phyloP scores from a whole-genome alignment of 257 asterid genomes.

The Vinca minor region DNA sequence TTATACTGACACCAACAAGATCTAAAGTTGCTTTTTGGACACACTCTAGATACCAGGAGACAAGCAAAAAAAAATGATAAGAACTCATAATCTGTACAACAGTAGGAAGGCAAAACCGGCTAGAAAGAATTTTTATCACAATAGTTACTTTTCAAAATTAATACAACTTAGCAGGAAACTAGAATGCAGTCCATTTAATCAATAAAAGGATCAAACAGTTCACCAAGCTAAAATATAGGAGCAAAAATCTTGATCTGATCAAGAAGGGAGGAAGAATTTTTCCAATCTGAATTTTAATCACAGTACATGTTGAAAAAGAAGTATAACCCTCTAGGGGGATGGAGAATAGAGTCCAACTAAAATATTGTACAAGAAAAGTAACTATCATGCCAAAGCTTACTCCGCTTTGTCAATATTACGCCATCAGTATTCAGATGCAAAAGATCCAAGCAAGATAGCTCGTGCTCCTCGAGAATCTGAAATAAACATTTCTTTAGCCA shows the following conservation, averaged over 20 bases:
- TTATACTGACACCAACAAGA: neutral
- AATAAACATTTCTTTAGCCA: constrained; percentile 19
- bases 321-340: neutral
- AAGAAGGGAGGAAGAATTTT: neutral
- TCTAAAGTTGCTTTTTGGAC: neutral
- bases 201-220: too few relatives aligned
- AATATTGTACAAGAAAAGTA: neutral
- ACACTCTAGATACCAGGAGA: neutral
- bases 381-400: constrained; percentile 35
- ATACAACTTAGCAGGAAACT: neutral
- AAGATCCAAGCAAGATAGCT: constrained; percentile 66
- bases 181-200: neutral
- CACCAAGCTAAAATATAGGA: neutral
- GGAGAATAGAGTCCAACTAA: neutral
- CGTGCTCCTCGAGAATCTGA: constrained; percentile 91
- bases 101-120: neutral
- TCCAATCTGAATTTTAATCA: neutral
- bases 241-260: neutral
- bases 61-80: neutral
- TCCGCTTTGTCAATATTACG: constrained; percentile 70
- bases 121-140: neutral
- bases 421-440: constrained; percentile 70
- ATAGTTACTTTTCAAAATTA: neutral
- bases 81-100: neutral
- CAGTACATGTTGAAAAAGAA: neutral